Percentiles rank a stretch among this genome's conserved stretches.
Evolutionary conservation across 768 basidiomycete genomes (phyloP).

Genomic region (Dendrothele bispora): DNA sequence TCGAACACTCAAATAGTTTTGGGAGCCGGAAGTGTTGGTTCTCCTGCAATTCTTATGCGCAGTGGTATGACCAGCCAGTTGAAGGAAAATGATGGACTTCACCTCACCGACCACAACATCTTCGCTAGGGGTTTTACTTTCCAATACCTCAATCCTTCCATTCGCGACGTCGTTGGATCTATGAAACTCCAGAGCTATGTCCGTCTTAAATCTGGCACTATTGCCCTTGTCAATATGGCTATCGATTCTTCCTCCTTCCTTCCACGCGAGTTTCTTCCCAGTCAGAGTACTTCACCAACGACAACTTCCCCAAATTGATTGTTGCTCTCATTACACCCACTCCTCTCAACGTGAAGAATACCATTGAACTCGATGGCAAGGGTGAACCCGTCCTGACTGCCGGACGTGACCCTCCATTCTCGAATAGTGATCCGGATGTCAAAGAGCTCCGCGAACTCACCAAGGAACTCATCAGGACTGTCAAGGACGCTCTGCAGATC

Average conservation of each 20-base stretch:
- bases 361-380: conserved; percentile 9
- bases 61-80: conserved; percentile 9
- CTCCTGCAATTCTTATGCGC: conserved; percentile 20
- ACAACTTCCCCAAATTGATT: not conserved
- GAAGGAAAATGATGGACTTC: conserved; percentile 7
- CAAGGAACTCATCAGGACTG: conserved; percentile 2
- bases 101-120: conserved; percentile 26
- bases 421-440: conserved; percentile 4
- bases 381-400: conserved; percentile 16
- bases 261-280: conserved; percentile 13
- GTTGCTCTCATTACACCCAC: not conserved
- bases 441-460: conserved; percentile 11
- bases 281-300: not conserved
- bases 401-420: not conserved
- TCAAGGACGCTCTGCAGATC: conserved; percentile 9
- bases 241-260: conserved; percentile 25
- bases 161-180: conserved; percentile 13
- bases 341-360: conserved; percentile 12
- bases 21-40: conserved; percentile 18
- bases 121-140: conserved; percentile 15
- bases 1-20: conserved; percentile 10
- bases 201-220: not conserved
- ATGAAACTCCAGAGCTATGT: conserved; percentile 25
- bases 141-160: conserved; percentile 10
- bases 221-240: conserved; percentile 21